Evolutionary conservation across 129 eudicot genomes (phyloP).

Genomic region (Flaveria robusta): DNA sequence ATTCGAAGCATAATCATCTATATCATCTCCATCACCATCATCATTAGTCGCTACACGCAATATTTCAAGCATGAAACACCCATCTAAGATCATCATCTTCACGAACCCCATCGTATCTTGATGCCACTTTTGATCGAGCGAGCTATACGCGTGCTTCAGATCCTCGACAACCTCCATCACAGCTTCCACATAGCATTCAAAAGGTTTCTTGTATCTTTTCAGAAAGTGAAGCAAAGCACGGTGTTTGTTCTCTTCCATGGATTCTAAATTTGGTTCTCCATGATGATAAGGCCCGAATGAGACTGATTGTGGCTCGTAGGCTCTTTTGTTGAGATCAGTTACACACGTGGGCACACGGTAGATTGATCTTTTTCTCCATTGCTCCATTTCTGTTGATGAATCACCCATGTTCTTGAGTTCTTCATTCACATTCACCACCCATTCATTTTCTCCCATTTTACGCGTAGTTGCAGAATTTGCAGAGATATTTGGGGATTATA

Average conservation of each 20-base stretch:
- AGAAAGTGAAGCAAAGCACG: constrained; percentile 63
- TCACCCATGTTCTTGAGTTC: constrained; percentile 36
- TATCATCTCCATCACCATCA: not conserved
- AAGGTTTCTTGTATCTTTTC: constrained; percentile 48
- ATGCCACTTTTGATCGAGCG: constrained; percentile 42
- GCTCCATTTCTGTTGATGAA: constrained; percentile 38
- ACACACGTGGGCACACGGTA: constrained; percentile 52
- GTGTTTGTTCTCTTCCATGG: constrained; percentile 62
- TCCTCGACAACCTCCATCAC: constrained; percentile 39
- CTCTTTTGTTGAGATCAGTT: constrained; percentile 44
- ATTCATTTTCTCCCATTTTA: constrained; percentile 37
- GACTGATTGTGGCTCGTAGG: constrained; percentile 55
- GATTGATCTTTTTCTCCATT: constrained; percentile 51
- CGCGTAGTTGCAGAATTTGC: not conserved
- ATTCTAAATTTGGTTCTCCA: constrained; percentile 33
- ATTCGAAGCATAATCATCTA: constrained; percentile 57
- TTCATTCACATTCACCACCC: constrained; percentile 42
- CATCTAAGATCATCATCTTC: constrained; percentile 58
- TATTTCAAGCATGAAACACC: constrained; percentile 61
- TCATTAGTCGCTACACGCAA: constrained; percentile 39
- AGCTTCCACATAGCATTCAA: constrained; percentile 28
- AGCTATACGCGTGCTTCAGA: constrained; percentile 48
- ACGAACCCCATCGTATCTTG: constrained; percentile 34
- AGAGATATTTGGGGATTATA: not conserved
- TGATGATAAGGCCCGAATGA: constrained; percentile 71